Conservation (phyloP, 2,329 filamentous ascomycete species). For the Colletotrichum lentis region DNA sequence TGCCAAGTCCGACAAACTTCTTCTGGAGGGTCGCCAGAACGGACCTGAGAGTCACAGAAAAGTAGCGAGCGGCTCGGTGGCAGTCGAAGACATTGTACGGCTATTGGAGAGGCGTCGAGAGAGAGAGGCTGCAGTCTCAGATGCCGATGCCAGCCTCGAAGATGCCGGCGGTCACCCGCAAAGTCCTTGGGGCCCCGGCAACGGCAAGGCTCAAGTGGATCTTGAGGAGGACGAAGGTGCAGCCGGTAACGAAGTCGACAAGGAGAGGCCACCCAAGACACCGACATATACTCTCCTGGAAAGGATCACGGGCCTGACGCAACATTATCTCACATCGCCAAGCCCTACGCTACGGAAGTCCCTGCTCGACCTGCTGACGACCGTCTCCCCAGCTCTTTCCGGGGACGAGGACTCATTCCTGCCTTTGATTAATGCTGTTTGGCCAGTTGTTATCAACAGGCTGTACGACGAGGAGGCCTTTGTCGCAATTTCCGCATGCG, state of each 20-base stretch:
- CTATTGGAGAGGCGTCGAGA: conserved; percentile 58
- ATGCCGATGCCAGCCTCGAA: conserved; percentile 49
- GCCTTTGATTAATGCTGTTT: conserved; percentile 87
- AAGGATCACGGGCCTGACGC: conserved; percentile 82
- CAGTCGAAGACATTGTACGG: conserved; percentile 57
- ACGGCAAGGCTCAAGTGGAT: conserved; percentile 32
- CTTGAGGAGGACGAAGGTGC: conserved; percentile 42
- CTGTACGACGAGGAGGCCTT: conserved; percentile 73
- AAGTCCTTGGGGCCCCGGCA: conserved; percentile 45
- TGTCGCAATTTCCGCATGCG: conserved; percentile 74
- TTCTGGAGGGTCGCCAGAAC: conserved; percentile 54
- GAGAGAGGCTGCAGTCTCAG: conserved; percentile 44
- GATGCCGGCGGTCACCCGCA: conserved; percentile 46
- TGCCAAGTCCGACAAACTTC: conserved; percentile 63
- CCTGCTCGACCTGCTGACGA: conserved; percentile 78
- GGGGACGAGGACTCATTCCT: conserved; percentile 84
- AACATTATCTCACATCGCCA: conserved; percentile 88
- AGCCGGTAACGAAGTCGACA: conserved; percentile 27
- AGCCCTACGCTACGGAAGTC: conserved; percentile 80
- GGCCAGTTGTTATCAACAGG: conserved; percentile 80
- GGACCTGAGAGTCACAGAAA: conserved; percentile 55
- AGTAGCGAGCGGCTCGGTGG: conserved; percentile 43
- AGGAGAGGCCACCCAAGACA: conserved; percentile 71
- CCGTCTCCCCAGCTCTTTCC: conserved; percentile 75
- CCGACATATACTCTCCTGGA: conserved; percentile 83